Base-by-base conservation (phyloP, 768 basidiomycete genomes). In the Agrocybe pediades region DNA sequence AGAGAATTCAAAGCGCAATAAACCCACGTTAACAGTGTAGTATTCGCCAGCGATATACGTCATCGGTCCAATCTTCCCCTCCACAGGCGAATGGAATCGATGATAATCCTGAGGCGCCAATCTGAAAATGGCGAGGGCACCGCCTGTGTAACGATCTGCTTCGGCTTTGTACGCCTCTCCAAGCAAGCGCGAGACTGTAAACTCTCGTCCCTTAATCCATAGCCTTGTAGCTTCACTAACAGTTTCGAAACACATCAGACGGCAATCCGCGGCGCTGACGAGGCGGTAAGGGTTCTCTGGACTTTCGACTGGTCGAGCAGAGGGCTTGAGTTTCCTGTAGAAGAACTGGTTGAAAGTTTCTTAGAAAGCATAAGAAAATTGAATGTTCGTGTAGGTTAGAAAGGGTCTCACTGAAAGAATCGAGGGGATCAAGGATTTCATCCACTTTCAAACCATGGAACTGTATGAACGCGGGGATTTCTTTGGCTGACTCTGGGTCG, bases 181-280 rank as follows among this genome's bases (percentile, higher is more conserved):
- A 0, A 98, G 80, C 27, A 99, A 77, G 1, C 86, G 80, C 5
- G 72, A 79, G 2, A 98, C 79, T 1, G 86, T 87, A 66, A 99
- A 98, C 61, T 97, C 95, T 40, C 94, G 85, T 2, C 96, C 96
- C 65, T 98, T 98, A 73, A 98, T 96, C 96, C 96, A 99, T 0
- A 99, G 73, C 20, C 79, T 76, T 2, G 94, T 97, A 1, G 96
- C 96, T 51, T 92, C 90, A 44, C 71, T 74, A 7, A 97, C 87
- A 0, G 85, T 88, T 68, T 91, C 87, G 69, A 98, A 99, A 1
- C 88, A 84, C 88, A 98, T 95, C 55, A 97, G 80, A n/a, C 96
- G 88, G 65, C 92, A 98, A 74, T 99, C 96, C 1, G 95, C 97
- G n/a, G 84, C 86, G 53, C 87, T 89, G 52, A 98, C 91, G 11